phyloP scores from a whole-genome alignment of 805 yeast genomes.

The Komagataella pastoris region DNA sequence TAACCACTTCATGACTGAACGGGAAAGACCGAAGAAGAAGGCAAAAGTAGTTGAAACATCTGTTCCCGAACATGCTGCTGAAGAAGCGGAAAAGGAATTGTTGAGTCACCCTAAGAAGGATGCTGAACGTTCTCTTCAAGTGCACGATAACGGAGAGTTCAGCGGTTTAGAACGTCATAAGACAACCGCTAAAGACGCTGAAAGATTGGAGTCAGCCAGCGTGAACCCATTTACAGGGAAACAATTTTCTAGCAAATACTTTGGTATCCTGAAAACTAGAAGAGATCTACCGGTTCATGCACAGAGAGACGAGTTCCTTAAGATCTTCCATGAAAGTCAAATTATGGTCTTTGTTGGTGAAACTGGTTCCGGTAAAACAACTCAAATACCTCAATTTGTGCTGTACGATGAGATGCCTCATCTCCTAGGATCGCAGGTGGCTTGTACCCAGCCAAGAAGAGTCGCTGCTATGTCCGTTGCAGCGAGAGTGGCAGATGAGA shows the following conservation, averaged over 20 bases:
- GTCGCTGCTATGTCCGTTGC: constrained; percentile 94
- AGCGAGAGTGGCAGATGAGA: constrained; percentile 84
- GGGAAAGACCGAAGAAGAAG: constrained; percentile 33
- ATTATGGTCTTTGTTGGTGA: constrained; percentile 81
- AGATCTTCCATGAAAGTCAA: constrained; percentile 62
- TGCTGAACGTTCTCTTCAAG: constrained; percentile 23
- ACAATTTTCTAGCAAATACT: constrained; percentile 49
- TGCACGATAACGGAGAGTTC: constrained; percentile 60
- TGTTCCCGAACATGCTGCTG: constrained; percentile 53
- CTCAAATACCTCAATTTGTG: constrained; percentile 87
- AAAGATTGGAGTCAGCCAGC: constrained; percentile 39
- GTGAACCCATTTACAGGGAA: constrained; percentile 73
- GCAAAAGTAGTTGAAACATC: constrained; percentile 34
- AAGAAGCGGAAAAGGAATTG: constrained; percentile 45
- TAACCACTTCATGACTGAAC: constrained; percentile 10
- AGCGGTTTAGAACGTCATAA: constrained; percentile 37
- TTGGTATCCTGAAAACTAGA: constrained; percentile 65
- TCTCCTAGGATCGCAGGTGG: constrained; percentile 50
- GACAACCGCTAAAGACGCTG: constrained; percentile 57
- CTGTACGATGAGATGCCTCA: constrained; percentile 74
- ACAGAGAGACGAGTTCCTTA: constrained; percentile 80
- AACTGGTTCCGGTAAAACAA: constrained; percentile 94
- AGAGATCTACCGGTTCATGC: constrained; percentile 89
- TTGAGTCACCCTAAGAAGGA: constrained; percentile 32
- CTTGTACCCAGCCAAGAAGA: constrained; percentile 90